These are phyloP conservation scores for Hyphopichia pseudoburtonii DNA, from an alignment of 1,139 yeast genomes.

Conservation along the genomic window DNA sequence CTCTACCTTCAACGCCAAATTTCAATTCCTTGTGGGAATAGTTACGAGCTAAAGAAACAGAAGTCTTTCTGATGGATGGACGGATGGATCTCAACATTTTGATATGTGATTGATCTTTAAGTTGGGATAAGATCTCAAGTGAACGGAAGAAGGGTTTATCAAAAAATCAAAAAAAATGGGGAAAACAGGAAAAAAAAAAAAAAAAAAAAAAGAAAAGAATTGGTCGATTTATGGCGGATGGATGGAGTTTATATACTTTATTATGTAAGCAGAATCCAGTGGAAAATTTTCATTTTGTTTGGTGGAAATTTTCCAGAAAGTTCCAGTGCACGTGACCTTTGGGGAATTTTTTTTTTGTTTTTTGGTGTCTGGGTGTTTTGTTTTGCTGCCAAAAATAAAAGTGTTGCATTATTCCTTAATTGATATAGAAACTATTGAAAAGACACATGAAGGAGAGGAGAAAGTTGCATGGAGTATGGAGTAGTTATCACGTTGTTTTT, in stretches of 20 bases:
- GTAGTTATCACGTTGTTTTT: too few species aligned
- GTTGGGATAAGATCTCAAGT: neutral
- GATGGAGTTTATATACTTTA: constrained; percentile 1
- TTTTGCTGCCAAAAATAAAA: too few species aligned
- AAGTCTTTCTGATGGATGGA: constrained; percentile 43
- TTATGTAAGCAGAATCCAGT: too few species aligned
- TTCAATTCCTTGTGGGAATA: constrained; percentile 92
- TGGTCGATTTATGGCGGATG: neutral
- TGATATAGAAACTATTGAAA: too few species aligned
- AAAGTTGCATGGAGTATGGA: too few species aligned
- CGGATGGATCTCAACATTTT: constrained; percentile 59
- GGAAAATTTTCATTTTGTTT: neutral
- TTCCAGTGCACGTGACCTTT: constrained; percentile 4
- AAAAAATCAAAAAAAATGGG: neutral
- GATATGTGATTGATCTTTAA: constrained; percentile 1
- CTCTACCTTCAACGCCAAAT: constrained; percentile 98
- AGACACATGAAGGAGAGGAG: too few species aligned
- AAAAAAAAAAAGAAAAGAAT: neutral
- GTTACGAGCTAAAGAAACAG: constrained; percentile 50
- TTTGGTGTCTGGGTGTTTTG: neutral
- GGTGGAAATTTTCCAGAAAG: constrained; percentile 3
- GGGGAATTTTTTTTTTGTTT: too few species aligned
- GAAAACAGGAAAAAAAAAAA: neutral
- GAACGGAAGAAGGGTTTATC: too few species aligned
- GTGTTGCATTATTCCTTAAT: too few species aligned